Percentiles rank a stretch among this genome's conserved stretches.
Evolutionary conservation across 1,284 basidiomycete species (phyloP).

Genomic region (Cutaneotrichosporon dermatis): DNA sequence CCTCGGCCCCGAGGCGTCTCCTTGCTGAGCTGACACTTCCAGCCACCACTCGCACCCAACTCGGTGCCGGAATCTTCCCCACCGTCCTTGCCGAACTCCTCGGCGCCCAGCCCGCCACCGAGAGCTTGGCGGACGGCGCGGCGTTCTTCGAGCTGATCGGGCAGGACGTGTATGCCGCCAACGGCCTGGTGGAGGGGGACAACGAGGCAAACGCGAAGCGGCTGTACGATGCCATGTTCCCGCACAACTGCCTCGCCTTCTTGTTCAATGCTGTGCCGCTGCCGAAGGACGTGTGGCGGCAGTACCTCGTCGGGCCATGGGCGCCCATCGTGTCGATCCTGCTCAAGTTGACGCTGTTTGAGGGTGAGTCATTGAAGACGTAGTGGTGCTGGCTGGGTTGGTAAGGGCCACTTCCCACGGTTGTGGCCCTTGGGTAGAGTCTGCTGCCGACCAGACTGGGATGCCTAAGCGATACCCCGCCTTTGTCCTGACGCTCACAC

Average conservation of each 20-base stretch:
- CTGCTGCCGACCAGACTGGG: no score
- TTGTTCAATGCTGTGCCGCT: neutral
- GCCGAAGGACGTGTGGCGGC: conserved; percentile 1
- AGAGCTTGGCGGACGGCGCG: neutral
- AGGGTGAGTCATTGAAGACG: no score
- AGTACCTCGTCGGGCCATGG: neutral
- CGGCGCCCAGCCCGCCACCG: neutral
- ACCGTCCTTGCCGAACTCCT: neutral
- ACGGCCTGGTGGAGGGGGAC: neutral
- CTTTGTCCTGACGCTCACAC: no score
- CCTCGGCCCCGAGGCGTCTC: no score
- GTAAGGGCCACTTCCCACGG: no score
- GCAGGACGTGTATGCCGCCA: neutral
- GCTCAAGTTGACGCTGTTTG: neutral
- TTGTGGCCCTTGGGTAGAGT: no score
- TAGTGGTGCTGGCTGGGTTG: no score
- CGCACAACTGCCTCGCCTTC: neutral
- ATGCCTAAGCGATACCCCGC: no score
- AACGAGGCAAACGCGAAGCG: neutral
- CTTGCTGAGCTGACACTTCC: conserved; percentile 1
- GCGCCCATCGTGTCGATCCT: neutral
- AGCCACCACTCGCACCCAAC: neutral
- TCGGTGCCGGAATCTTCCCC: neutral
- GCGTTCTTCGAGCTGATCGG: conserved; percentile 2
- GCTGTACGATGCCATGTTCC: neutral